A percentile compares a stretch with the other conserved stretches of the same genome.
These are phyloP conservation scores for Trichoderma sp. DNA, from an alignment of 2,329 filamentous ascomycete species.

Conservation along the genomic window DNA sequence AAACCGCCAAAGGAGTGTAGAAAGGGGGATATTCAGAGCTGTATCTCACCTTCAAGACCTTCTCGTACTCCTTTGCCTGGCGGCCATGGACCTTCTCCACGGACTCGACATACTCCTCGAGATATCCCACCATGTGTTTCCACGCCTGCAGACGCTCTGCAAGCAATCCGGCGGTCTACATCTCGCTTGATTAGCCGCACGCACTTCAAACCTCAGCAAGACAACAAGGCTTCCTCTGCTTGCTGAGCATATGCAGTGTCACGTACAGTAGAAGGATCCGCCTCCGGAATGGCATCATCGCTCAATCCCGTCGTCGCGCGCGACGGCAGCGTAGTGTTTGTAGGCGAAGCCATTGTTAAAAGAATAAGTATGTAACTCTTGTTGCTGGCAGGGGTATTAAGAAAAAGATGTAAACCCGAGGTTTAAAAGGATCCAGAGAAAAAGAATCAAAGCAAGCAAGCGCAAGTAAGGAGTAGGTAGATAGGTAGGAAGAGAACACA, in stretches of 20 bases:
- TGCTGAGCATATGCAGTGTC: neutral
- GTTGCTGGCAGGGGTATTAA: neutral
- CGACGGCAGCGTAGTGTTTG: constrained; percentile 39
- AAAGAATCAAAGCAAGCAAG: neutral
- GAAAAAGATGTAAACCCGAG: neutral
- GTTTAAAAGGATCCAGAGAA: neutral
- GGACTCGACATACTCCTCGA: constrained; percentile 84
- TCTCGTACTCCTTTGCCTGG: constrained; percentile 93
- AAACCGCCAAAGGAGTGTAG: neutral
- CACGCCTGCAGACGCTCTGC: constrained; percentile 86
- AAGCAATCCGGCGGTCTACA: constrained; percentile 73
- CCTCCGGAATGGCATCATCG: constrained; percentile 59
- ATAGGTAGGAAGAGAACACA: neutral
- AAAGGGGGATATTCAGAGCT: neutral
- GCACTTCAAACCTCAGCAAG: neutral
- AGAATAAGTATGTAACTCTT: neutral
- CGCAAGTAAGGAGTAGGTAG: neutral
- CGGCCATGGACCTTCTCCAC: constrained; percentile 83
- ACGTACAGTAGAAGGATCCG: constrained; percentile 57
- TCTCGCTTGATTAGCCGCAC: neutral
- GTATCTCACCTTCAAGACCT: constrained; percentile 69
- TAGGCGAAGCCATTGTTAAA: constrained; percentile 28
- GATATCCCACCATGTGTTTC: constrained; percentile 89
- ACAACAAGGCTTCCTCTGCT: neutral
- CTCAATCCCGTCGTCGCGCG: constrained; percentile 47